Evolutionary conservation across 495 filamentous ascomycete species (phyloP), one percentile per base, ranked within the genome.

Genomic region (Zalerion maritima): DNA sequence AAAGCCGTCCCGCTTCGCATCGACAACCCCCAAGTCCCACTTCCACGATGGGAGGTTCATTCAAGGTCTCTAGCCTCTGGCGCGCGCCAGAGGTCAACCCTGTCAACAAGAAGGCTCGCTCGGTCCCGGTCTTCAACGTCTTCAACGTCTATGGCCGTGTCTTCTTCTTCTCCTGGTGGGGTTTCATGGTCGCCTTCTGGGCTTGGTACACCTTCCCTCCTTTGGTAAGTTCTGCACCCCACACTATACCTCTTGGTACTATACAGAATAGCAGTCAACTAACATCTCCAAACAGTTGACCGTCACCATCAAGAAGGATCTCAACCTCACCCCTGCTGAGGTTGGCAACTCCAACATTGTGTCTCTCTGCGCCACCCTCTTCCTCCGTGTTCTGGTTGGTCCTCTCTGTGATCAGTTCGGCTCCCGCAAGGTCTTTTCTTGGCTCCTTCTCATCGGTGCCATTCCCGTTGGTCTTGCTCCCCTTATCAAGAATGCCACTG

Each of bases 171-270:
- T 82, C 84, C 0, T 94, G 86, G 78, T 69, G 83, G 27, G 87
- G 87, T 6, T 96, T 96, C 58, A 81, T 94, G 75, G 72, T 94
- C 34, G 83, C 85, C 13, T 96, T 96, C 60, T 78, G 83, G 55
- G 87, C 81, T 2, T 96, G 87, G 79, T 82, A 75, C 47, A 71
- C 81, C 1, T 87, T 86, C 57, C 81, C 81, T 31, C 81, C 81
- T 42, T 47, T 89, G 58, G 77, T 84, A 61, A 55, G 74, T 60
- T 7, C 32, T 15, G 5, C 21, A 6, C 15, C 12, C 22, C 21
- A 5, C 13, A 15, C 5, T 34, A 14, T 15, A 2, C 11, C 24
- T 16, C 11, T 12, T 7, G 13, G 11, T 10, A 14, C n/a, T n/a
- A n/a, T n/a, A n/a, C n/a, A n/a, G n/a, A n/a, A n/a, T n/a, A n/a